Evolutionary conservation across 805 yeast species (phyloP), one percentile per base, ranked within the genome.

Genomic region (Wickerhamiella kurtzmanii): DNA sequence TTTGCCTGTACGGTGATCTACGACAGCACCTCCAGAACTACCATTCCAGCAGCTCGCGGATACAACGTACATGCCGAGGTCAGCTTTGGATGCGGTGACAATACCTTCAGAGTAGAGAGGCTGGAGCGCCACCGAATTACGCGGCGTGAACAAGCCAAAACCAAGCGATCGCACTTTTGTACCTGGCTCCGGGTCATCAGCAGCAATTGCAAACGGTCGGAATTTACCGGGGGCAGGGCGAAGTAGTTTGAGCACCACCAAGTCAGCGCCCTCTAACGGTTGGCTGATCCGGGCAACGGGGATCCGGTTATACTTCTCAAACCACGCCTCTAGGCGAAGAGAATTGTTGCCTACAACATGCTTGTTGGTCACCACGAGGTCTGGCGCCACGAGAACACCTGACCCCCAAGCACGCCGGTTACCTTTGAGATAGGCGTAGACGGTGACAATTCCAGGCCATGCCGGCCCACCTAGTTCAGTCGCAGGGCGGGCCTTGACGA

Each of bases 41-140:
- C 68, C 68, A 32, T 64, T 64, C 68, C 68, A 64, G 54, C 68
- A 64, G 20, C 60, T 59, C 2, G 68, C 62, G 1, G 64, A 53
- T 11, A 60, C 46, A 2, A 64, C 54, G 6, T 61, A 45, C 64
- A 64, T 56, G 13, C 52, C 54, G 1, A 28, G 43, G n/a, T 46
- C 45, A 3, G 39, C 4, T 22, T 37, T 38, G 47, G 43, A 41
- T 13, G 47, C 47, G 2, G 40, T 17, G 11, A 53, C 43, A 2
- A 57, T 46, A 1, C 68, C 68, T 5, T 46, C 32, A 0, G 66
- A 62, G n/a, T 45, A 43, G 19, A 63, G 47, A 0, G 67, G 67
- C 43, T 49, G 49, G 20, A 59, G 44, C 1, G 52, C 45, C 4
- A 47, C 51, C 9, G 54, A 48, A 5, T 44, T 36, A 16, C 50